These are phyloP conservation scores for Hypoxylon rickii DNA, from an alignment of 495 filamentous ascomycete genomes.

Conservation along the genomic window DNA sequence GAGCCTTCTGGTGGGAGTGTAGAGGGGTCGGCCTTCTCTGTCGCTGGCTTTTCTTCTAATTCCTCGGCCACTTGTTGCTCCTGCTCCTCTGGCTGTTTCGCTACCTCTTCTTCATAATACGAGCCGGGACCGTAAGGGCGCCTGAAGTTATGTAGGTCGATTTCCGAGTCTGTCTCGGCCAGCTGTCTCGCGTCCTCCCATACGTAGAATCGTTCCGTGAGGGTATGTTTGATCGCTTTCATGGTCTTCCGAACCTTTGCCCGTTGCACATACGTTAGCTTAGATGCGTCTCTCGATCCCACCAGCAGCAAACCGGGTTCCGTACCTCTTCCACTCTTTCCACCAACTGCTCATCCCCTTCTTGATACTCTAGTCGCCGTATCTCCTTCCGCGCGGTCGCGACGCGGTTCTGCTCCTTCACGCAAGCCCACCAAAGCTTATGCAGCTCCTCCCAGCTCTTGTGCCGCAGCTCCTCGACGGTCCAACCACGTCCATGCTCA, in stretches of 20 bases:
- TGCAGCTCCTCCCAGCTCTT: constrained; percentile 96
- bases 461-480: constrained; percentile 79
- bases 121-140: constrained; percentile 52
- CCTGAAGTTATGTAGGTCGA: constrained; percentile 58
- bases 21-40: constrained; percentile 30
- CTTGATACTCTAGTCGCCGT: constrained; percentile 63
- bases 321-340: constrained; percentile 66
- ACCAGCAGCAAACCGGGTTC: not conserved
- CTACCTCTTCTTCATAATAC: constrained; percentile 44
- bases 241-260: constrained; percentile 71
- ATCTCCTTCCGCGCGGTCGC: constrained; percentile 74
- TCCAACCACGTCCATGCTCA: constrained; percentile 81
- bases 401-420: constrained; percentile 89
- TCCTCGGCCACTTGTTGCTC: not conserved
- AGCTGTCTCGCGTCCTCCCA: constrained; percentile 82
- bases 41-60: constrained; percentile 8
- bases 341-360: constrained; percentile 67
- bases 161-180: constrained; percentile 68
- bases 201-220: constrained; percentile 87
- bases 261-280: constrained; percentile 5
- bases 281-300: not conserved
- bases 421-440: constrained; percentile 90
- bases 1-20: constrained; percentile 25
- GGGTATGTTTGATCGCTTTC: constrained; percentile 75
- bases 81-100: constrained; percentile 1